Evolutionary conservation across 1,284 basidiomycete genomes (phyloP), one percentile per base, ranked within the genome.

Genomic region (Marasmius sp.): DNA sequence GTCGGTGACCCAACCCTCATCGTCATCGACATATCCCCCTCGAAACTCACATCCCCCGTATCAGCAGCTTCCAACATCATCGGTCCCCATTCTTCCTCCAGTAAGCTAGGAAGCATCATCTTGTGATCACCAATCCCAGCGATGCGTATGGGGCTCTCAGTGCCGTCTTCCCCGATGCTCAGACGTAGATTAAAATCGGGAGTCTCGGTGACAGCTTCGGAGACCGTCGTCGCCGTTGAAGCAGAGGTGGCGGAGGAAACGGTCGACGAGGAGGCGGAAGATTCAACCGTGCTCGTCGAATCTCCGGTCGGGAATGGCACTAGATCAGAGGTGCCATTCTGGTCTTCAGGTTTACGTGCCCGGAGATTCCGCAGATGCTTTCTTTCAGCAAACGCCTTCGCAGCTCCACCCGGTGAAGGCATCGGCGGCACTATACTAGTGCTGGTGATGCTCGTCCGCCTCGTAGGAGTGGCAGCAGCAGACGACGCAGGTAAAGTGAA

Each of bases 51-150:
- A 50, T 86, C 85, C 18, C 79, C 59, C 9, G 41, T 37, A 54
- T 33, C 79, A 22, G 61, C 67, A 59, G 50, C 22, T 14, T 54
- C 52, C 34, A 54, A 37, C 37, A 62, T 49, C 58, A 73, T 68
- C 52, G 27, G 27, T 5, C 80, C 79, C 79, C 83, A 84, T 43
- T 82, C 79, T 60, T 87, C 86, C 65, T 88, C 87, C 60, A 89
- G 70, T 65, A 89, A 69, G 70, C 84, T 87, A 6, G 52, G 52
- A 14, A 84, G 83, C 62, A 87, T 81, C 33, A 69, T 69, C 47
- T 76, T 76, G 4, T 76, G 67, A 37, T 72, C 70, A 43, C 68
- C 67, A 39, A 69, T 27, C 27, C 27, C 64, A 58, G 75, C 75
- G n/a, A 82, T 62, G 10, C 83, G 79, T 62, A 86, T 70, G 0